A percentile compares a stretch with the other conserved stretches of the same genome.
Conservation (phyloP, 2,329 filamentous ascomycete species). For the Penicillium psychrosexuale region DNA sequence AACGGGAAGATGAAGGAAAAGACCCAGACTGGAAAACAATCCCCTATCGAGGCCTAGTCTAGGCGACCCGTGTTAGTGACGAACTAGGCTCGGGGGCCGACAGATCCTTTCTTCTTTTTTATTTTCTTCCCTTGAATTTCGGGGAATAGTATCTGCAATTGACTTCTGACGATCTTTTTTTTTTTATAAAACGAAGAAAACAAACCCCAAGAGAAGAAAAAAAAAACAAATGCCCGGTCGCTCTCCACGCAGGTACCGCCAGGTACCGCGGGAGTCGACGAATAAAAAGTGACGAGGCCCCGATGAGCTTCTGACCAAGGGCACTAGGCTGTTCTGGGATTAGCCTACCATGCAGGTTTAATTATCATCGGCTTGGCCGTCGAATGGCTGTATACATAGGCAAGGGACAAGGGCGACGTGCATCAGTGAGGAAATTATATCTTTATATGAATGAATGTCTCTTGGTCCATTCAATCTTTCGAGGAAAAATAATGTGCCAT, state of each 20-base stretch:
- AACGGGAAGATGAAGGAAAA: conserved; percentile 16
- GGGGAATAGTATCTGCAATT: neutral
- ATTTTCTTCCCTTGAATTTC: neutral
- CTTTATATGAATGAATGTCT: neutral
- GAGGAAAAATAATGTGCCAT: neutral
- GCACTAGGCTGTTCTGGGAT: conserved; percentile 4
- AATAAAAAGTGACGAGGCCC: conserved; percentile 13
- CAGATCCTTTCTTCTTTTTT: neutral
- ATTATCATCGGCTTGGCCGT: conserved; percentile 10
- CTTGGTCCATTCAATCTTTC: neutral
- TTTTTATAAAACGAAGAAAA: neutral
- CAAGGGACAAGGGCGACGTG: neutral
- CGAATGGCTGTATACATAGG: neutral
- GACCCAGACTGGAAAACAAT: conserved; percentile 19
- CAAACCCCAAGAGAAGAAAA: neutral
- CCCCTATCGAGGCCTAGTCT: conserved; percentile 25
- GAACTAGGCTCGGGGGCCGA: conserved; percentile 10
- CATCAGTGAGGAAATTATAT: neutral
- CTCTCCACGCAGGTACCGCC: conserved; percentile 6
- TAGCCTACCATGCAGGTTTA: conserved; percentile 23
- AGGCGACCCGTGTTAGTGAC: conserved; percentile 23
- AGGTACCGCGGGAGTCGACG: conserved; percentile 14
- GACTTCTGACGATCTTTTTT: neutral
- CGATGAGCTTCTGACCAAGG: conserved; percentile 14
- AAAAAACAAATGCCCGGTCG: neutral